A percentile compares a stretch with the other conserved stretches of the same genome.
phyloP scores from a whole-genome alignment of 345 rosid genomes.

The Excoecaria cochinchinensis region DNA sequence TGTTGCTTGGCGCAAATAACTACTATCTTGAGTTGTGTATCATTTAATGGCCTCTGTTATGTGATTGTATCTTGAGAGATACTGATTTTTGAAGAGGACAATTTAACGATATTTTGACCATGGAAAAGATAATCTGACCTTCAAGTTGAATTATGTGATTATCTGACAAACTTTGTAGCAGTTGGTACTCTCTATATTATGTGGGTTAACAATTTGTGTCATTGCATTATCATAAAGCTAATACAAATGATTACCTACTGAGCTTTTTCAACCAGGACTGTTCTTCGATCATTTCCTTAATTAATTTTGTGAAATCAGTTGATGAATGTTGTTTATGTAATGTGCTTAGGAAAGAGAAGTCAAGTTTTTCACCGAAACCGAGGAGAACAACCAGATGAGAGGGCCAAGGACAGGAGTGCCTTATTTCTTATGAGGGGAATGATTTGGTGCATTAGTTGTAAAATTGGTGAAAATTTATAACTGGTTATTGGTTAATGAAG shows the following conservation, averaged over 20 bases:
- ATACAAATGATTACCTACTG: neutral
- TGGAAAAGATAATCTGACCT: neutral
- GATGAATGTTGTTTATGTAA: neutral
- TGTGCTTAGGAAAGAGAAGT: conserved; percentile 86
- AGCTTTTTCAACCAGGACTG: neutral
- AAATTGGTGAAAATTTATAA: conserved; percentile 21
- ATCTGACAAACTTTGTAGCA: neutral
- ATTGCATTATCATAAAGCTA: neutral
- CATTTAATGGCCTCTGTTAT: neutral
- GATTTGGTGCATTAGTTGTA: conserved; percentile 23
- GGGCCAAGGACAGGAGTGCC: conserved; percentile 99
- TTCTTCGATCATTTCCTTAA: neutral
- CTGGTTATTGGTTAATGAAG: conserved; percentile 2
- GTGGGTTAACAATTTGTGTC: neutral
- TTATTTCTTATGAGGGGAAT: conserved; percentile 60
- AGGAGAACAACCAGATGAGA: conserved; percentile 99
- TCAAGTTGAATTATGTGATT: neutral
- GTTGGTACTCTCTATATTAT: neutral
- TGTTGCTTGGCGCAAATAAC: neutral
- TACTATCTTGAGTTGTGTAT: neutral
- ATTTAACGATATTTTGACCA: neutral
- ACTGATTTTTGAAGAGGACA: neutral
- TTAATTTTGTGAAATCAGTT: neutral
- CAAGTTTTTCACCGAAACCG: conserved; percentile 95
- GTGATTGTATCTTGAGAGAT: neutral